Conservation (phyloP, 139 green algal species). For the Coelastrella sp. region DNA sequence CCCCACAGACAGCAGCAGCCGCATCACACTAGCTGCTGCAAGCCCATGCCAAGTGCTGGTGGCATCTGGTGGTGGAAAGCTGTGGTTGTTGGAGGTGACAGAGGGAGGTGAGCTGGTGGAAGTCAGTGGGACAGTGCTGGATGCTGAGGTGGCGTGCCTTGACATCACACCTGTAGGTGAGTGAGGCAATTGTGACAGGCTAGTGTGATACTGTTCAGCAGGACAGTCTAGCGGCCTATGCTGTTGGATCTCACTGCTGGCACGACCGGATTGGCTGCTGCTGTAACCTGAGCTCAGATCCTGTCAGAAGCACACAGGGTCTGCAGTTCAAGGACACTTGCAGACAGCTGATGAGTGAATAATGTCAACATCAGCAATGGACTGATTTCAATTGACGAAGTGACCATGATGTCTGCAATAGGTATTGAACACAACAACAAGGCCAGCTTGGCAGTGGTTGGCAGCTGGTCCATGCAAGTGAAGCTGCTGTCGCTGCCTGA, state of each 20-base stretch:
- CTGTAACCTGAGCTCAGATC: no score
- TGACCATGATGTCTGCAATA: neutral
- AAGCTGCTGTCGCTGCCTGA: constrained; percentile 51
- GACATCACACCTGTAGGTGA: constrained; percentile 84
- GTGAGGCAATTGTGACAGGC: neutral
- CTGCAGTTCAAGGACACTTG: no score
- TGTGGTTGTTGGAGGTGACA: constrained; percentile 83
- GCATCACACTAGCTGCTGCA: constrained; percentile 84
- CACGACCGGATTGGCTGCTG: neutral
- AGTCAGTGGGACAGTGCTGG: constrained; percentile 62
- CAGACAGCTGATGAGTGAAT: no score
- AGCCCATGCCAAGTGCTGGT: constrained; percentile 86
- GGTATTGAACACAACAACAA: constrained; percentile 16
- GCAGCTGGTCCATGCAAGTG: constrained; percentile 63
- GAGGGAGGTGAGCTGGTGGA: constrained; percentile 63
- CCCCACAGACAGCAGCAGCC: constrained; percentile 28
- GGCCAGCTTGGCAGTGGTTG: constrained; percentile 54
- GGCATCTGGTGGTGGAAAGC: constrained; percentile 70
- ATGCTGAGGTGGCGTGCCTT: constrained; percentile 91
- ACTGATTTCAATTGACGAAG: no score
- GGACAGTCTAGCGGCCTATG: neutral
- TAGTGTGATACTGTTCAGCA: neutral
- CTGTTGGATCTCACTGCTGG: neutral
- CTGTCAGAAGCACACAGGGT: no score
- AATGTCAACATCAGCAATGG: no score